Evolutionary conservation across 2,329 filamentous ascomycete species (phyloP), one percentile per base, ranked within the genome.

Genomic region (Colletotrichum australisinense): DNA sequence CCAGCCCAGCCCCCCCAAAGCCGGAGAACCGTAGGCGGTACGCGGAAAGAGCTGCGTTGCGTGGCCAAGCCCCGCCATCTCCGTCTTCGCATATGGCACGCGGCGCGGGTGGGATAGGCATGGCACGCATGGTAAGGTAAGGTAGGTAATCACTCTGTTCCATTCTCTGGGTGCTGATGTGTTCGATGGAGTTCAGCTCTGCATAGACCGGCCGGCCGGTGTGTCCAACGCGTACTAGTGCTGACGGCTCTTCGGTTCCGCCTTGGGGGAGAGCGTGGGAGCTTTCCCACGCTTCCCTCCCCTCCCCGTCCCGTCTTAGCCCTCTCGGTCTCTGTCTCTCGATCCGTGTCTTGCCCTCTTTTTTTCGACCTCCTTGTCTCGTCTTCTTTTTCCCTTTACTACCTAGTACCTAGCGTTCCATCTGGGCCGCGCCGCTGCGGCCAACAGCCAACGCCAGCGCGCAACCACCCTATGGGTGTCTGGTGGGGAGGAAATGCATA

Each of bases 161-260:
- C 35, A 35, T 35, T 42, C 35, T 42, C 38, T 3, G 38, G 38
- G 16, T 42, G 38, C 14, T 42, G 14, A 42, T 42, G 26, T 49
- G 19, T 49, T 49, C 8, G 19, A 49, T 22, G 32, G 32, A 35
- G 12, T 49, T 49, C 42, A 49, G 42, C 42, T 49, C n/a, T 49
- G 52, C 49, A 38, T 14, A 49, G 32, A 52, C 46, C 59, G 35
- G 24, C 32, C 59, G 35, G 32, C 46, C 67, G 70, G 67, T 62
- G 67, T 62, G 24, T 63, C 67, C 55, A 60, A 70, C 22, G 49
- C 42, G 62, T 58, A 66, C 71, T 73, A 73, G 71, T 65, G 71
- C 71, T 71, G 67, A 73, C 71, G 42, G 42, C 26, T 28, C 12
- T 11, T 22, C 26, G 59, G 63, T 49, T 49, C 42, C n/a, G 16